Percentiles rank a stretch among this genome's conserved stretches.
Conservation (phyloP, 192 early-diverging fungal genomes). For the Lobulomyces angularis region DNA sequence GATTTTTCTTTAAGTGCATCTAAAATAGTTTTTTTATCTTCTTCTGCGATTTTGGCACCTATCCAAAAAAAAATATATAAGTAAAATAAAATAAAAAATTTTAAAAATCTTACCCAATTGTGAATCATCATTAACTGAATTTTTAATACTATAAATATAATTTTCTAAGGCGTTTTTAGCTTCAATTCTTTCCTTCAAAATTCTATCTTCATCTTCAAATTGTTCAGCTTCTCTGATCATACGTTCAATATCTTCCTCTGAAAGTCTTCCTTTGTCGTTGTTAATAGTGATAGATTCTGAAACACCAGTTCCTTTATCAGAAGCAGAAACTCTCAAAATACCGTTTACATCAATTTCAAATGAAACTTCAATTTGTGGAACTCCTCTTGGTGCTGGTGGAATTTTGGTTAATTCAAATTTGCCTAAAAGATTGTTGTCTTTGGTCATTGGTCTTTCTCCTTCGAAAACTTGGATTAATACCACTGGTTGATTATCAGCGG, state of each 20-base stretch:
- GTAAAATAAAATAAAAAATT: too few species aligned
- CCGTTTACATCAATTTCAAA: slow-evolving; percentile 94
- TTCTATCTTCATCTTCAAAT: slow-evolving; percentile 80
- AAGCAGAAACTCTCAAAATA: slow-evolving; percentile 82
- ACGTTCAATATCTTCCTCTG: slow-evolving; percentile 91
- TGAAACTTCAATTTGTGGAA: slow-evolving; percentile 94
- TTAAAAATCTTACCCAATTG: too few species aligned
- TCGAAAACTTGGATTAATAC: slow-evolving; percentile 96
- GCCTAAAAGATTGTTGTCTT: slow-evolving; percentile 94
- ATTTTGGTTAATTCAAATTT: slow-evolving; percentile 94
- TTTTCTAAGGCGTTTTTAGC: slow-evolving; percentile 83
- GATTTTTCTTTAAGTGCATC: slow-evolving; percentile 65
- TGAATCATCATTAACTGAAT: slow-evolving; percentile 71
- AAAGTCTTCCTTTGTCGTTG: slow-evolving; percentile 92
- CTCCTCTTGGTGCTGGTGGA: slow-evolving; percentile 86
- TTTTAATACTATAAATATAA: slow-evolving; percentile 84
- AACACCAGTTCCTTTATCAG: slow-evolving; percentile 95
- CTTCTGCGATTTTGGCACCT: slow-evolving; percentile 71
- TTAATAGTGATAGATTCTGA: slow-evolving; percentile 91
- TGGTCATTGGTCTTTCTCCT: slow-evolving; percentile 92
- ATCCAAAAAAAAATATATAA: too few species aligned
- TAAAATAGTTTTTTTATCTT: slow-evolving; percentile 81
- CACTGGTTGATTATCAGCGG: slow-evolving; percentile 90
- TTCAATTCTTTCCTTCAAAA: slow-evolving; percentile 73
- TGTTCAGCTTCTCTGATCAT: slow-evolving; percentile 93